A percentile compares a stretch with the other conserved stretches of the same genome.
These are phyloP conservation scores for Alternaria consortialis DNA, from an alignment of 2,329 filamentous ascomycete genomes.

Conservation along the genomic window DNA sequence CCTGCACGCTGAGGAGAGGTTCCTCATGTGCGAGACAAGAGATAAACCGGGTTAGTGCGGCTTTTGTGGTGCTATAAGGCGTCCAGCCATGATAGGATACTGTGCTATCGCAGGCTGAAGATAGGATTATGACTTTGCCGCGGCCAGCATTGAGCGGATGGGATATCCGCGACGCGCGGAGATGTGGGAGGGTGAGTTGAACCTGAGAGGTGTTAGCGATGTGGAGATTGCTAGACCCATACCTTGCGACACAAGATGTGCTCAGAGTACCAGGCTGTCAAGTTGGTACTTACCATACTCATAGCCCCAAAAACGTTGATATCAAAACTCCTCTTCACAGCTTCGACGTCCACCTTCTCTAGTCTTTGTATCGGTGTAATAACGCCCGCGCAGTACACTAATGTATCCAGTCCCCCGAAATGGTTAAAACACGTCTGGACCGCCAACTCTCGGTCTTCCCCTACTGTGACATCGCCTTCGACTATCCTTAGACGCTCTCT, in stretches of 20 bases:
- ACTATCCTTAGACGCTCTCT: constrained; percentile 16
- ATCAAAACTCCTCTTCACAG: constrained; percentile 29
- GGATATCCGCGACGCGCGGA: constrained; percentile 22
- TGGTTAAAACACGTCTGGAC: constrained; percentile 24
- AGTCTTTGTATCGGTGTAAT: constrained; percentile 35
- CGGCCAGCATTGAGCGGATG: constrained; percentile 28
- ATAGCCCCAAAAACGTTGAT: constrained; percentile 40
- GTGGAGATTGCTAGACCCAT: neutral
- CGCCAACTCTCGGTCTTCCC: constrained; percentile 17
- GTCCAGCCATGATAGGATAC: constrained; percentile 38
- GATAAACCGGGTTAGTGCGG: constrained; percentile 36
- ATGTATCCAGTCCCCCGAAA: constrained; percentile 31
- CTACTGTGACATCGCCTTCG: constrained; percentile 18
- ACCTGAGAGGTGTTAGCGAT: constrained; percentile 14
- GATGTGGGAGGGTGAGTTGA: constrained; percentile 30
- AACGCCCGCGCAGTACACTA: constrained; percentile 36
- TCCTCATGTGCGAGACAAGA: constrained; percentile 38
- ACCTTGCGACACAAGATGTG: neutral
- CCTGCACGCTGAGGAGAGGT: constrained; percentile 30
- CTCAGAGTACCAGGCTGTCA: neutral
- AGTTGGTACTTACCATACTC: constrained; percentile 28
- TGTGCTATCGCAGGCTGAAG: constrained; percentile 31
- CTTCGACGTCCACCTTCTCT: constrained; percentile 29
- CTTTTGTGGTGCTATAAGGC: constrained; percentile 38
- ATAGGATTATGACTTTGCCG: constrained; percentile 32